These are phyloP conservation scores for Anthracocystis panici-leucophaei DNA, from an alignment of 1,284 basidiomycete species.

Conservation along the genomic window DNA sequence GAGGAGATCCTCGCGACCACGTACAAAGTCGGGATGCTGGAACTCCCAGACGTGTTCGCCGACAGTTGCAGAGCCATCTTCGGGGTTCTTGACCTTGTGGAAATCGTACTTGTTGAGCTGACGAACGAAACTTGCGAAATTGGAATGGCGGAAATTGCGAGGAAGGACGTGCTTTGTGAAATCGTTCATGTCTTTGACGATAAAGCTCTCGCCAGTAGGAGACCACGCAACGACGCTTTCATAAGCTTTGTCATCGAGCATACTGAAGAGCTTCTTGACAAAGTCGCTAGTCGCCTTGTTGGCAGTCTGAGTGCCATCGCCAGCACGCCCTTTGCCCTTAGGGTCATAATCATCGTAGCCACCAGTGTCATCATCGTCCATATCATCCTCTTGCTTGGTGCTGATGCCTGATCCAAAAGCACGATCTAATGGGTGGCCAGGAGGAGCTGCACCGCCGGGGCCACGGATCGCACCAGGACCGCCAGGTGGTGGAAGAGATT, in stretches of 20 bases:
- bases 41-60: slow-evolving; percentile 89
- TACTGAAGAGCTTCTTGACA: slow-evolving; percentile 91
- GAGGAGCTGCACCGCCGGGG: slow-evolving; percentile 2
- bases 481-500: slow-evolving; percentile 8
- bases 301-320: slow-evolving; percentile 21
- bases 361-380: slow-evolving; percentile 37
- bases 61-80: slow-evolving; percentile 80
- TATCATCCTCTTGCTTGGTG: slow-evolving; percentile 34
- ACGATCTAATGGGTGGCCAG: slow-evolving; percentile 19
- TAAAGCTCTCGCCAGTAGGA: slow-evolving; percentile 85
- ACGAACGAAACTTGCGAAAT: slow-evolving; percentile 78
- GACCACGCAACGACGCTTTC: slow-evolving; percentile 87
- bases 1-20: slow-evolving; percentile 80
- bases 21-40: slow-evolving; percentile 86
- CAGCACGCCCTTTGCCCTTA: slow-evolving; percentile 29
- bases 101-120: slow-evolving; percentile 99
- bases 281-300: slow-evolving; percentile 76
- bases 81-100: slow-evolving; percentile 85
- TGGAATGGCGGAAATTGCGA: slow-evolving; percentile 95
- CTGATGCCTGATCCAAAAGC: slow-evolving; percentile 7
- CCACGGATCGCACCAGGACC: slow-evolving; percentile 4
- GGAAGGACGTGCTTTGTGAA: slow-evolving; percentile 95
- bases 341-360: slow-evolving; percentile 40
- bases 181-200: slow-evolving; percentile 97
- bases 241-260: slow-evolving; percentile 85